These are phyloP conservation scores for Phytophthora meadii DNA, from an alignment of 352 stramenopile species.

Conservation along the genomic window DNA sequence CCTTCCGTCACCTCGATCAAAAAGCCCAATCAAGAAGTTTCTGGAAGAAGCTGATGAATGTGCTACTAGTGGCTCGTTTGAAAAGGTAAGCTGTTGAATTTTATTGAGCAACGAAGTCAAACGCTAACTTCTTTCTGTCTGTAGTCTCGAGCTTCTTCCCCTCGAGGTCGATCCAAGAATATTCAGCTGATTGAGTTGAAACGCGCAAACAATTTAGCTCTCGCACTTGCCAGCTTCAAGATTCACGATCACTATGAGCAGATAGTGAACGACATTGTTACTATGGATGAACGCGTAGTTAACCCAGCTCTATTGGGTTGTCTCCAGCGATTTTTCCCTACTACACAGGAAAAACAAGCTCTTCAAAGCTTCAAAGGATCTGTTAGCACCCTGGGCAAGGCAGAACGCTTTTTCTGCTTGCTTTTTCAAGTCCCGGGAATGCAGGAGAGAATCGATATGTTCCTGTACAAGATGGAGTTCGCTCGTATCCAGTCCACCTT, in stretches of 20 bases:
- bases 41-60: conserved; percentile 21
- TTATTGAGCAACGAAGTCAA: not conserved
- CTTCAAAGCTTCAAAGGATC: conserved; percentile 56
- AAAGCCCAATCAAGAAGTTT: conserved; percentile 39
- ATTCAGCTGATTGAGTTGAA: conserved; percentile 83
- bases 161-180: conserved; percentile 74
- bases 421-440: conserved; percentile 69
- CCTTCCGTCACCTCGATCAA: conserved; percentile 59
- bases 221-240: conserved; percentile 82
- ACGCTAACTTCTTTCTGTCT: conserved; percentile 1
- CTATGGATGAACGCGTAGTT: conserved; percentile 65
- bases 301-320: conserved; percentile 70
- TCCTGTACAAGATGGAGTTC: conserved; percentile 84
- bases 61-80: conserved; percentile 47
- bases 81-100: conserved; percentile 53
- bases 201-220: conserved; percentile 79
- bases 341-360: conserved; percentile 58
- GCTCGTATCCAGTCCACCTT: conserved; percentile 45
- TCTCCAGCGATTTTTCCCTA: conserved; percentile 82
- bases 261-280: conserved; percentile 63
- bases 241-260: conserved; percentile 74
- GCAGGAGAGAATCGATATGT: conserved; percentile 72
- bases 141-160: conserved; percentile 70
- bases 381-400: conserved; percentile 60
- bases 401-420: conserved; percentile 76